phyloP scores from a whole-genome alignment of 2,329 filamentous ascomycete genomes.

The Talaromyces pinophilus region DNA sequence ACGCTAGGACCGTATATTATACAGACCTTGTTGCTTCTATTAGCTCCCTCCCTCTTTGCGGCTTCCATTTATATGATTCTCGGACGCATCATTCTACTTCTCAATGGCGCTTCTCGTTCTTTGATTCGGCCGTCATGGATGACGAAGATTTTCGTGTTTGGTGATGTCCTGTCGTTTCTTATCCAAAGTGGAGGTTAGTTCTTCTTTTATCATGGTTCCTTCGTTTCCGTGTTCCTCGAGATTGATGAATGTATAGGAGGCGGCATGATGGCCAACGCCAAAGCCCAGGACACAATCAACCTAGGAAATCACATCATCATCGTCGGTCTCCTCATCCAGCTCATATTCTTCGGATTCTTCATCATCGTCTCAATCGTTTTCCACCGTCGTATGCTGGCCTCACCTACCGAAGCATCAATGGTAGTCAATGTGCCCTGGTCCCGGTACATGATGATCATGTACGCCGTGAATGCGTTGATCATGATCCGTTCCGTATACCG shows the following conservation, averaged over 20 bases:
- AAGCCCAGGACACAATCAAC: neutral
- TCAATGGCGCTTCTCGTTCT: constrained; percentile 25
- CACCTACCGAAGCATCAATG: constrained; percentile 33
- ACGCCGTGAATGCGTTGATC: constrained; percentile 27
- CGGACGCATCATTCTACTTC: constrained; percentile 35
- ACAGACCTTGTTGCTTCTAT: constrained; percentile 26
- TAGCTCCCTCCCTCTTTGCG: constrained; percentile 42
- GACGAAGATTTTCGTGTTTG: constrained; percentile 38
- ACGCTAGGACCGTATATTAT: neutral
- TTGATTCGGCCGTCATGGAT: constrained; percentile 33
- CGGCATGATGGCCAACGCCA: constrained; percentile 19
- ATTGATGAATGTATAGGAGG: constrained; percentile 25
- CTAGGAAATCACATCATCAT: constrained; percentile 29
- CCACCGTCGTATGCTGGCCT: constrained; percentile 32
- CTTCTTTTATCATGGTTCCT: neutral
- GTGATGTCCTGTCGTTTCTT: constrained; percentile 37
- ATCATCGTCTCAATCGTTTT: constrained; percentile 31
- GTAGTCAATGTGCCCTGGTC: constrained; percentile 37
- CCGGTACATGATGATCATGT: constrained; percentile 37
- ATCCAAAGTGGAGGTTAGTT: constrained; percentile 34
- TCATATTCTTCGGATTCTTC: constrained; percentile 37
- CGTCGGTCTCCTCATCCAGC: constrained; percentile 35
- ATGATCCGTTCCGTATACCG: constrained; percentile 29
- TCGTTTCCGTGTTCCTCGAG: neutral
- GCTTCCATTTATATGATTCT: constrained; percentile 40